Base-by-base conservation (phyloP, 352 stramenopile species). In the Globisporangium uncinulatum region DNA sequence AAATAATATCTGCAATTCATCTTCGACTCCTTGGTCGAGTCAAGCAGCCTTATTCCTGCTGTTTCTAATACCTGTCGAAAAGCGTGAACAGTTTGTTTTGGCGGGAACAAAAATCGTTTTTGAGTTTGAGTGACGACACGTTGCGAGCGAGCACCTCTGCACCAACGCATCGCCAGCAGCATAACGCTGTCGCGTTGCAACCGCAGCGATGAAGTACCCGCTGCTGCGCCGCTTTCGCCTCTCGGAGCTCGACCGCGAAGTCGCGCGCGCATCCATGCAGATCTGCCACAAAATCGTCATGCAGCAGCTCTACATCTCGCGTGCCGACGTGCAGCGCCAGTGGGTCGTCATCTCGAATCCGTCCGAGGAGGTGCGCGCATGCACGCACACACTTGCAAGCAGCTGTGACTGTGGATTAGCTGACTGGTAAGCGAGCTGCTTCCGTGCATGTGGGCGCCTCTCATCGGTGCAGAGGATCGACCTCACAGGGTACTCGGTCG, bases 241-340 rank as follows among this genome's bases (percentile, higher is more conserved):
- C 50, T 69, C 67, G 47, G 34, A 64, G 51, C 68, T 94, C 32
- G 84, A 94, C 60, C 76, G 70, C 37, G 76, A 75, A 39, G 82
- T 92, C 41, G 73, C 81, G 41, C 84, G 84, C 29, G 80, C 75
- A 11, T 76, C 78, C 36, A 89, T 89, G 80, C 84, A 94, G 57
- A 88, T 94, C 51, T 90, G 79, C 66, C 82, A 89, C 59, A 87
- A 87, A 49, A 69, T 89, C 53, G 74, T 89, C 42, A 92, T 94
- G 80, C 82, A 90, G 60, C 76, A 92, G 68, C 71, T 94, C n/a
- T 94, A 92, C 67, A 73, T 94, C 51, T 89, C 82, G 10, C 82
- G 84, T 15, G 75, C 63, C 3, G 71, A 94, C 59, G 73, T 74
- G 24, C 51, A 62, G 17, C 86, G 87, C 62, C 84, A 94, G 62